Evolutionary conservation across 2,329 filamentous ascomycete genomes (phyloP).

Genomic region (Huntiella omanensis): DNA sequence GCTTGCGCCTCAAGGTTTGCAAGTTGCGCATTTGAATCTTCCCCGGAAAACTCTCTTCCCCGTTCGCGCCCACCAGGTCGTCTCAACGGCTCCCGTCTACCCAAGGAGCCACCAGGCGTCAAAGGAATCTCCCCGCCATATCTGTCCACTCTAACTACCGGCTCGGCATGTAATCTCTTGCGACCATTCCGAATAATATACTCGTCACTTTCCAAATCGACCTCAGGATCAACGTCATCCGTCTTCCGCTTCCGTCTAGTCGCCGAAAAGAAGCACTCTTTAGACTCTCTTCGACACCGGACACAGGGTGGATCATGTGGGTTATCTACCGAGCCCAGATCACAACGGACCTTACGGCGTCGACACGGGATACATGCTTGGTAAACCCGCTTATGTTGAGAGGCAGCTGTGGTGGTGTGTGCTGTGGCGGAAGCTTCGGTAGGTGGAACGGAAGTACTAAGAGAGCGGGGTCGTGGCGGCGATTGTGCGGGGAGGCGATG

Average conservation of each 20-base stretch:
- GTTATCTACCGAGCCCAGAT: slow-evolving; percentile 65
- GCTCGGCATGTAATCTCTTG: slow-evolving; percentile 35
- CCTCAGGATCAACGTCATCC: slow-evolving; percentile 29
- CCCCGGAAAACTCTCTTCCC: slow-evolving; percentile 16
- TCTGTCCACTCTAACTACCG: slow-evolving; percentile 21
- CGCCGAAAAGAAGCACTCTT: slow-evolving; percentile 92
- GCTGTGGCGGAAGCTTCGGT: no score
- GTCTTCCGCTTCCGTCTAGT: slow-evolving; percentile 82
- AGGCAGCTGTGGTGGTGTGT: background rate
- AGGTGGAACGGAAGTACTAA: no score
- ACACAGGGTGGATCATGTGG: slow-evolving; percentile 88
- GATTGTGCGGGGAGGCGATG: no score
- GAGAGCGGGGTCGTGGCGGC: no score
- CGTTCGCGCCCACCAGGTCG: slow-evolving; percentile 27
- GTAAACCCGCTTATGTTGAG: slow-evolving; percentile 41
- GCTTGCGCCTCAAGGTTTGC: slow-evolving; percentile 46
- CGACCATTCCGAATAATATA: slow-evolving; percentile 57
- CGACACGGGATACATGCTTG: slow-evolving; percentile 45
- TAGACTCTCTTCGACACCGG: slow-evolving; percentile 82
- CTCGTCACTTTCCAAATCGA: slow-evolving; percentile 34
- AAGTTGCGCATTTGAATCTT: slow-evolving; percentile 40
- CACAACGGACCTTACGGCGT: slow-evolving; percentile 42
- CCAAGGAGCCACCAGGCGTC: slow-evolving; percentile 46
- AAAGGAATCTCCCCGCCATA: slow-evolving; percentile 36
- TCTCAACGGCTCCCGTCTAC: slow-evolving; percentile 45